These are phyloP conservation scores for Claviceps lovelessii DNA, from an alignment of 2,329 filamentous ascomycete genomes.

Conservation along the genomic window DNA sequence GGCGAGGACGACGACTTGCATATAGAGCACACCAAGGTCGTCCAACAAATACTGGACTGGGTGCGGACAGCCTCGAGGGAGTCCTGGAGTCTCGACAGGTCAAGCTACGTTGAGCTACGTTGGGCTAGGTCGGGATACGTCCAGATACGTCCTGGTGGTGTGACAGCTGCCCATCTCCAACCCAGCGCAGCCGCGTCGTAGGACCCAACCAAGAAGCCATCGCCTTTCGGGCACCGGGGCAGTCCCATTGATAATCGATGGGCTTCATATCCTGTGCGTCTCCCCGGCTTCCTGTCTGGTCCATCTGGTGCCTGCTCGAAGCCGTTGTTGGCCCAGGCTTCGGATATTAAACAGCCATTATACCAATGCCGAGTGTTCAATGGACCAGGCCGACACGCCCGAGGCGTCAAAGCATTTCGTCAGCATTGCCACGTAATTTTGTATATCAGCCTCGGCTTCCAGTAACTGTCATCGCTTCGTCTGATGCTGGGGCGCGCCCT, in stretches of 20 bases:
- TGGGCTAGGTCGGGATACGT: background rate
- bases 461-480: background rate
- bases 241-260: too few species aligned
- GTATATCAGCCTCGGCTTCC: background rate
- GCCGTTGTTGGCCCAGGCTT: background rate
- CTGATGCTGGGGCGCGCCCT: background rate
- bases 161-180: constrained; percentile 2
- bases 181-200: constrained; percentile 1
- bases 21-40: background rate
- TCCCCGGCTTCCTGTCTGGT: background rate
- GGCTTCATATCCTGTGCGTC: too few species aligned
- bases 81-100: too few species aligned
- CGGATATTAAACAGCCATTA: background rate
- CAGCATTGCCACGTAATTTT: background rate
- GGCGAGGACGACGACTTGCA: background rate
- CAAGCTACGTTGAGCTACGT: background rate
- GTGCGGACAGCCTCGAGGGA: too few species aligned
- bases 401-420: background rate
- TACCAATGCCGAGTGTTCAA: background rate
- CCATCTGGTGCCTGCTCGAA: background rate
- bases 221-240: background rate
- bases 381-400: background rate
- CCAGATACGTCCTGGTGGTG: background rate
- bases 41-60: too few species aligned
- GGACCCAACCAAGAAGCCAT: background rate